Percentiles rank a stretch among this genome's conserved stretches.
These are phyloP conservation scores for Leavenworthia alabamica DNA, from an alignment of 345 rosid genomes.

Conservation along the genomic window DNA sequence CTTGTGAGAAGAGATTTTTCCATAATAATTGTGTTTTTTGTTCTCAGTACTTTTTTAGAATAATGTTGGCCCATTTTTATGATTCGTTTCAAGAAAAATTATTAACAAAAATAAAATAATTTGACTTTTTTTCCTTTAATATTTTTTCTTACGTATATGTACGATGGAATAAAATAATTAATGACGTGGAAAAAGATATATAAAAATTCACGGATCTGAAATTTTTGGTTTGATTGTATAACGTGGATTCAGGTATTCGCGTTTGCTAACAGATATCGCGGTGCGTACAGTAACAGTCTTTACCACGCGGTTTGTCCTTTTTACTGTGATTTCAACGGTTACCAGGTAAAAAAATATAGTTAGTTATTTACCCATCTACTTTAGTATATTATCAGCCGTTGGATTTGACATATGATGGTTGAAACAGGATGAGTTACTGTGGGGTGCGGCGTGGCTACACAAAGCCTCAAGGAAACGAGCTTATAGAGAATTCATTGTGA, in stretches of 20 bases:
- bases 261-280: slow-evolving; percentile 81
- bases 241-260: slow-evolving; percentile 62
- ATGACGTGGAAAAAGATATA: slow-evolving; percentile 22
- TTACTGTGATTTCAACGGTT: slow-evolving; percentile 92
- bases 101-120: no score
- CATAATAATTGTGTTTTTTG: slow-evolving; percentile 13
- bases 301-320: slow-evolving; percentile 80
- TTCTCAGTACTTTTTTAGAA: slow-evolving; percentile 22
- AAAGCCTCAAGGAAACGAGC: slow-evolving; percentile 69
- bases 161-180: slow-evolving; percentile 16
- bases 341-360: slow-evolving; percentile 45
- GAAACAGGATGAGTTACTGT: slow-evolving; percentile 79
- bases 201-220: slow-evolving; percentile 18
- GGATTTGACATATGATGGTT: slow-evolving; percentile 5
- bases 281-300: slow-evolving; percentile 73
- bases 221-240: no score
- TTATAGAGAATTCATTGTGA: slow-evolving; percentile 70
- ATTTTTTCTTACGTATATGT: slow-evolving; percentile 17
- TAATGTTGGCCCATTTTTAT: no score
- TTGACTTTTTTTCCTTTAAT: not conserved
- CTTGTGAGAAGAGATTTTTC: slow-evolving; percentile 29
- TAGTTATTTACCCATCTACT: not conserved
- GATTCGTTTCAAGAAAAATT: no score
- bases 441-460: slow-evolving; percentile 97
- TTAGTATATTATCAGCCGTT: slow-evolving; percentile 4